Conservation (phyloP, 225 moss, liverwort and hornwort genomes). For the Marchantia paleacea region DNA sequence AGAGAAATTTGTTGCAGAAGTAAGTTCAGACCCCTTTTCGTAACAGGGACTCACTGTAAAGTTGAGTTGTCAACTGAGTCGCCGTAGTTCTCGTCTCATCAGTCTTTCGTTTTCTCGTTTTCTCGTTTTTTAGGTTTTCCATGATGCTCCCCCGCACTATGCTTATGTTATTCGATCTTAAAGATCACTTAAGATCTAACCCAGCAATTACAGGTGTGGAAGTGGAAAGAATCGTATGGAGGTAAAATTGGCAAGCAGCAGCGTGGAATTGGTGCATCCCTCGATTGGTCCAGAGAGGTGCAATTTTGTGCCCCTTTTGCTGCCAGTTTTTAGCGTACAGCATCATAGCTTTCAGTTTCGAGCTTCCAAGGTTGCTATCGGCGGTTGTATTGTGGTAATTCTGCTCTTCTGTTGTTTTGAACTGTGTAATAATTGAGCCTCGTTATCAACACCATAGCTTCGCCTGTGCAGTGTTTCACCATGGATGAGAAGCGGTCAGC, state of each 20-base stretch:
- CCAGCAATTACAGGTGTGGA: slow-evolving; percentile 52
- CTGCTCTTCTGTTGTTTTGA: neutral
- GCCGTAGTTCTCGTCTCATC: too few relatives aligned
- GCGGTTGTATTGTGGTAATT: neutral
- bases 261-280: slow-evolving; percentile 81
- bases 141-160: too few relatives aligned
- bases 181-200: neutral
- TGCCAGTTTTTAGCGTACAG: neutral
- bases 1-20: slow-evolving; percentile 82
- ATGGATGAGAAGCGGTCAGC: slow-evolving; percentile 67
- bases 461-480: slow-evolving; percentile 78
- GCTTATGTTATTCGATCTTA: too few relatives aligned
- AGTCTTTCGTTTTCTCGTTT: too few relatives aligned
- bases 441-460: neutral
- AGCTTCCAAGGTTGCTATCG: neutral
- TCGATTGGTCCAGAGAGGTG: slow-evolving; percentile 98
- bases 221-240: slow-evolving; percentile 83
- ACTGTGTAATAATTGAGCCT: neutral
- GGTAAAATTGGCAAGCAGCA: slow-evolving; percentile 73
- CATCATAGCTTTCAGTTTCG: neutral
- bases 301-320: neutral
- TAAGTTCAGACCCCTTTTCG: slow-evolving; percentile 15
- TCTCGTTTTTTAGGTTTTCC: too few relatives aligned
- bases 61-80: too few relatives aligned
- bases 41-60: neutral